Evolutionary conservation across 305 asterid genomes (phyloP).

Genomic region (Solanum hybrid): DNA sequence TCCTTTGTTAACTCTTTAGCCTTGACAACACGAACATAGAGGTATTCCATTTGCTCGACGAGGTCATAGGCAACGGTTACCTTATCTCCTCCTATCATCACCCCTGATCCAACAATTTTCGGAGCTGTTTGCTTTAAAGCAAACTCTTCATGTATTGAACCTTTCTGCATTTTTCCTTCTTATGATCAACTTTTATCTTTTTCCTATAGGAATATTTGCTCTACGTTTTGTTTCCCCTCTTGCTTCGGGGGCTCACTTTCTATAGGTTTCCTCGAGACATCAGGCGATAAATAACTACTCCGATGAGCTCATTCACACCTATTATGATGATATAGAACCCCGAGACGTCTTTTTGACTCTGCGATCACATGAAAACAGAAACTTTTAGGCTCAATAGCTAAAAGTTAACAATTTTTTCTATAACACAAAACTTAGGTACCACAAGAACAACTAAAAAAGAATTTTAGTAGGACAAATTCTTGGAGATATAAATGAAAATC

Average conservation of each 20-base stretch:
- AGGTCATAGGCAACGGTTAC: constrained; percentile 61
- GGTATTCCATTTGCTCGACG: constrained; percentile 79
- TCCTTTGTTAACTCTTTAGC: constrained; percentile 53
- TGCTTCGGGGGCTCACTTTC: background rate
- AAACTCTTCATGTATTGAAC: constrained; percentile 41
- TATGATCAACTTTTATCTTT: background rate
- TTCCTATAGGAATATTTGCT: background rate
- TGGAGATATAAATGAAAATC: background rate
- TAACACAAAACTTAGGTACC: background rate
- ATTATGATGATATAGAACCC: background rate
- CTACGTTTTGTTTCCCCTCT: background rate
- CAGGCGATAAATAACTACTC: background rate
- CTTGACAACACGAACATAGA: constrained; percentile 65
- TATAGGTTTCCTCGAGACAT: background rate
- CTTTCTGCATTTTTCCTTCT: constrained; percentile 26
- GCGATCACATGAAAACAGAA: background rate
- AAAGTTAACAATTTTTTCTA: background rate
- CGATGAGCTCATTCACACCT: background rate
- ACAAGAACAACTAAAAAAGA: background rate
- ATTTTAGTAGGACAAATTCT: background rate
- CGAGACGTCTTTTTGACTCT: background rate
- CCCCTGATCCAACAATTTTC: constrained; percentile 64
- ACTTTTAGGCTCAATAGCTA: background rate
- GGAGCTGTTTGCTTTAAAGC: constrained; percentile 72
- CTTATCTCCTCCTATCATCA: constrained; percentile 53